A percentile compares a stretch with the other conserved stretches of the same genome.
These are phyloP conservation scores for Aspergillus ustus DNA, from an alignment of 2,329 filamentous ascomycete species.

Conservation along the genomic window DNA sequence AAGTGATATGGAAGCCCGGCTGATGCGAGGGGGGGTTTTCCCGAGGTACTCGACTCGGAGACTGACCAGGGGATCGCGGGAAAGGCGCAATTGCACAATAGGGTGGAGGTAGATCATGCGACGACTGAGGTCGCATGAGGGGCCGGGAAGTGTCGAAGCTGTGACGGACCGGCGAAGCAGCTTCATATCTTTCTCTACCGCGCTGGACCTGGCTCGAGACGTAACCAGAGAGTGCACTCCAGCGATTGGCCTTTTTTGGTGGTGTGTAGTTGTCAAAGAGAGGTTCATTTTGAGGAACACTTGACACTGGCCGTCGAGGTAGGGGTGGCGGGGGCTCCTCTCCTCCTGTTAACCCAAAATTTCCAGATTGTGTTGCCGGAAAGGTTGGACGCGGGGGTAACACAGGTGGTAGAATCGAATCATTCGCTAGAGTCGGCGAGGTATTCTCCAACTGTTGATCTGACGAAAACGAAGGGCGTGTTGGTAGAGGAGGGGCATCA, in stretches of 20 bases:
- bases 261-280: constrained; percentile 15
- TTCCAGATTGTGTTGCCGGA: neutral
- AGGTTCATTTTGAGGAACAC: constrained; percentile 32
- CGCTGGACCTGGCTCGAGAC: constrained; percentile 24
- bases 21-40: constrained; percentile 18
- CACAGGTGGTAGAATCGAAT: constrained; percentile 22
- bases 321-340: constrained; percentile 3
- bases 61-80: constrained; percentile 34
- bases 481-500: constrained; percentile 24
- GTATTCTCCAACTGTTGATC: constrained; percentile 25
- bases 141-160: constrained; percentile 37
- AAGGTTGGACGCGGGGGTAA: constrained; percentile 22
- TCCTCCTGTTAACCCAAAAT: neutral
- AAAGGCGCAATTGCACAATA: constrained; percentile 26
- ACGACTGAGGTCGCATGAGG: constrained; percentile 29
- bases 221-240: constrained; percentile 36
- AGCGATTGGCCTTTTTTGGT: constrained; percentile 30
- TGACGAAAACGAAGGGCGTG: constrained; percentile 17
- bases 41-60: constrained; percentile 26
- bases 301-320: constrained; percentile 33
- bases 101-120: constrained; percentile 24
- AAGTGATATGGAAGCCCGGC: constrained; percentile 52
- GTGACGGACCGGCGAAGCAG: constrained; percentile 29
- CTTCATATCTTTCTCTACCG: constrained; percentile 32
- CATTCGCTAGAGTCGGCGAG: neutral